Percentiles rank a stretch among this genome's conserved stretches.
Evolutionary conservation across 139 green algal species (phyloP).

Genomic region (Chlorella sp.): DNA sequence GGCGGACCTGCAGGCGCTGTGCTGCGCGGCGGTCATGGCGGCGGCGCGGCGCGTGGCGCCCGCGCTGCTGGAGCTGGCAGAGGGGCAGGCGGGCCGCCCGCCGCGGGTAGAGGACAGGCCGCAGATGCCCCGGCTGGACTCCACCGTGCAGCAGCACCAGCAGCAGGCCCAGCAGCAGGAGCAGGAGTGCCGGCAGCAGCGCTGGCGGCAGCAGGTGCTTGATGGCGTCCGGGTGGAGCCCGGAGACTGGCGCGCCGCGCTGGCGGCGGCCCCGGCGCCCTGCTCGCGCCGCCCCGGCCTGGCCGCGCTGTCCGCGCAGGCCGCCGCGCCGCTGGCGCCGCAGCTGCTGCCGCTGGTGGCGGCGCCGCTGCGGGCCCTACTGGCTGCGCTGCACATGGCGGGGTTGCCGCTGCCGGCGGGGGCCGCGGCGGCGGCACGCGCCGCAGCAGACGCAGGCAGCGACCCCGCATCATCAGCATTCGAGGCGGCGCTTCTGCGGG

Average conservation of each 20-base stretch:
- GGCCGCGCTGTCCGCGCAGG: constrained; percentile 23
- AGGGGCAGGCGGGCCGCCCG: constrained; percentile 9
- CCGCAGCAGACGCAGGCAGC: background rate
- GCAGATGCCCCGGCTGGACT: no score
- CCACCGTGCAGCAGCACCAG: background rate
- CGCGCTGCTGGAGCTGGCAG: constrained; percentile 17
- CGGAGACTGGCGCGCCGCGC: constrained; percentile 59
- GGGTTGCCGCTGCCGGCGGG: constrained; percentile 15
- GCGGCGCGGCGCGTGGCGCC: constrained; percentile 46
- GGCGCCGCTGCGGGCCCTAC: constrained; percentile 12
- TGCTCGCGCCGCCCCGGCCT: constrained; percentile 48
- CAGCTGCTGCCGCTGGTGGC: constrained; percentile 34
- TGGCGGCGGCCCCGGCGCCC: constrained; percentile 51
- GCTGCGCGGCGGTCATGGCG: constrained; percentile 55
- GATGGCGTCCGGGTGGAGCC: constrained; percentile 13
- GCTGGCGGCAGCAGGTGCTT: constrained; percentile 8
- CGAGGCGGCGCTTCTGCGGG: constrained; percentile 10
- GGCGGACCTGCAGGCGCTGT: constrained; percentile 75
- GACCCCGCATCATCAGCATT: background rate
- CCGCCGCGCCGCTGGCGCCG: constrained; percentile 22
- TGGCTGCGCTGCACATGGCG: constrained; percentile 4
- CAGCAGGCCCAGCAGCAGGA: background rate
- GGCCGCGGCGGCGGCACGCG: background rate
- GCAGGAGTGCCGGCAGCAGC: background rate
- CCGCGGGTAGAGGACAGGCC: no score